Base-by-base conservation (phyloP, 768 basidiomycete genomes). In the Rhizopogon salebrosus region DNA sequence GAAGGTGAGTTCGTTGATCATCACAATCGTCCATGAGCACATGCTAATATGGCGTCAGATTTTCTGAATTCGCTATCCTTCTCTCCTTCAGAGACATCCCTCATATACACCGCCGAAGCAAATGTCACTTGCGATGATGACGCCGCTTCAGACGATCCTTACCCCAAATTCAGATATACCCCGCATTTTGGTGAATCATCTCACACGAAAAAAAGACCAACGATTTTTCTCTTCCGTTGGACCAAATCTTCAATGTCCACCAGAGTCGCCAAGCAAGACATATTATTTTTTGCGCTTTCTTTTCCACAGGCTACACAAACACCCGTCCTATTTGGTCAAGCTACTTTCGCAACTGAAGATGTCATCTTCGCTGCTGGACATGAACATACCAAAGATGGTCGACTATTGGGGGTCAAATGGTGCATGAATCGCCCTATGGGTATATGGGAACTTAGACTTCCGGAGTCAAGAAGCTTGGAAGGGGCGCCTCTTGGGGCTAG, bases 181-280 rank as follows among this genome's bases (percentile, higher is more conserved):
- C 84, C 86, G 4, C 72, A 77, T 41, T 80, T 86, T 54, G 88
- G 87, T 0, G 87, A 90, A 65, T 75, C 75, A 5, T 62, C 85
- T n/a, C 62, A 64, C 4, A 77, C 76, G 4, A 82, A 77, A 61
- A 77, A 74, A 53, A 66, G 70, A 4, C 83, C 87, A 1, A 68
- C 70, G 0, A 64, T 81, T 6, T 89, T 83, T 60, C 46, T 87
- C 11, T 73, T 84, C 45, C 69, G 68, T 9, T 85, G 82, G 78
- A 53, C 51, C 6, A 35, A 14, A 36, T 34, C 57, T 29, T 41
- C 55, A 36, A 16, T 52, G 53, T 26, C 52, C 62, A 5, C 50
- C 58, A 49, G 38, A 6, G 41, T 54, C n/a, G 20, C 51, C 29
- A 23, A 41, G 54, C 29, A 45, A 54, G 3, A 61, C 51, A 1